These are phyloP conservation scores for Fabrea salina DNA, from an alignment of 169 alveolate genomes.

Conservation along the genomic window DNA sequence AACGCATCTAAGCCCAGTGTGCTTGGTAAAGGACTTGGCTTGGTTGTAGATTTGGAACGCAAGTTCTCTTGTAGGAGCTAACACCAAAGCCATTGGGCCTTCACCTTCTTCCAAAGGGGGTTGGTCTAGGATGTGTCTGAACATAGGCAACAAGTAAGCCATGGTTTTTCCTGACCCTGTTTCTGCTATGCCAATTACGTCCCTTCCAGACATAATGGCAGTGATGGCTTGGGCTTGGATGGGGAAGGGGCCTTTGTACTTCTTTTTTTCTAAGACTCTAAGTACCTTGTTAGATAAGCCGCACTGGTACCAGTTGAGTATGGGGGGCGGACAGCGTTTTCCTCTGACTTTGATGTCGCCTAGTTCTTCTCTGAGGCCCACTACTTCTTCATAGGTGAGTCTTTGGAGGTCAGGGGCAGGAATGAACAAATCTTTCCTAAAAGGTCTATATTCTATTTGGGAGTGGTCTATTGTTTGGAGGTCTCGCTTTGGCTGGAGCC, in stretches of 20 bases:
- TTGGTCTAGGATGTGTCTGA: constrained; percentile 92
- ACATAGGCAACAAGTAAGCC: constrained; percentile 96
- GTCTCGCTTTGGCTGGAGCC: constrained; percentile 38
- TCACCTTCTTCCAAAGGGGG: constrained; percentile 87
- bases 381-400: constrained; percentile 74
- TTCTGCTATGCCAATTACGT: constrained; percentile 93
- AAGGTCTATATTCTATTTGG: constrained; percentile 54
- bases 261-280: constrained; percentile 86
- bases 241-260: constrained; percentile 93
- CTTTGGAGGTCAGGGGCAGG: constrained; percentile 72
- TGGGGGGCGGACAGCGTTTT: constrained; percentile 92
- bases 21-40: constrained; percentile 37
- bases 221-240: constrained; percentile 96
- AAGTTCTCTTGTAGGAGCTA: constrained; percentile 87
- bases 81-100: constrained; percentile 82
- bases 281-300: constrained; percentile 94
- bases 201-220: constrained; percentile 86
- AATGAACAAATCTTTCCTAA: constrained; percentile 75
- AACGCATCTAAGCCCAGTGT: constrained; percentile 9
- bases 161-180: constrained; percentile 96
- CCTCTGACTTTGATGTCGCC: constrained; percentile 91
- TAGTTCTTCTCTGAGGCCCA: constrained; percentile 59
- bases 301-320: constrained; percentile 94
- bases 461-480: constrained; percentile 60
- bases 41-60: constrained; percentile 81